Percentiles rank a stretch among this genome's conserved stretches.
Evolutionary conservation across 2,329 filamentous ascomycete species (phyloP).

Genomic region (Huntiella decipiens): DNA sequence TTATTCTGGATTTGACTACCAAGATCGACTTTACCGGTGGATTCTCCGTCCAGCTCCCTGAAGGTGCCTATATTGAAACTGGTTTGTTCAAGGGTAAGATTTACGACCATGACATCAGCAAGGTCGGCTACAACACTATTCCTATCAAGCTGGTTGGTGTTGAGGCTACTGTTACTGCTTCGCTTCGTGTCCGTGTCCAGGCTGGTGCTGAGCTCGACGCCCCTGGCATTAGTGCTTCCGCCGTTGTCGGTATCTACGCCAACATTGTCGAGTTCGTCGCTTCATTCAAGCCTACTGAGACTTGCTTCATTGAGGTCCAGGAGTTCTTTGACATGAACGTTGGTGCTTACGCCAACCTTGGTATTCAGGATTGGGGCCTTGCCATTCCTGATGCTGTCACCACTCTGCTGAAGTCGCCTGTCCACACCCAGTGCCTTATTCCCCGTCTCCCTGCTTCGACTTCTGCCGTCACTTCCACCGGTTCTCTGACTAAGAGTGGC

Average conservation of each 20-base stretch:
- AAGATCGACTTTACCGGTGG: constrained; percentile 30
- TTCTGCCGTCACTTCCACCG: not conserved
- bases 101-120: constrained; percentile 26
- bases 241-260: constrained; percentile 27
- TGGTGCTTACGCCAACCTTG: constrained; percentile 21
- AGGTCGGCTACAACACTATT: constrained; percentile 24
- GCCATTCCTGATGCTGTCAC: constrained; percentile 24
- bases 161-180: constrained; percentile 27
- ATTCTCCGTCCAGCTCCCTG: constrained; percentile 31
- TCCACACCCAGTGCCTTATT: constrained; percentile 20
- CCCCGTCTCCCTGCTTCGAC: constrained; percentile 4
- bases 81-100: constrained; percentile 26
- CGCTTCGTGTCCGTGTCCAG: constrained; percentile 31
- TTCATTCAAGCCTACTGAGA: constrained; percentile 19
- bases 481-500: not conserved
- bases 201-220: constrained; percentile 22
- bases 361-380: constrained; percentile 21
- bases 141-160: constrained; percentile 28
- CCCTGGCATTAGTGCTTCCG: constrained; percentile 20
- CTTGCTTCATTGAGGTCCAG: constrained; percentile 19
- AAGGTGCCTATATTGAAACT: constrained; percentile 22
- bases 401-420: constrained; percentile 21
- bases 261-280: constrained; percentile 35
- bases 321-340: constrained; percentile 23
- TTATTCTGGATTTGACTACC: constrained; percentile 30